Percentiles rank a stretch among this genome's conserved stretches.
These are phyloP conservation scores for Carex arenaria DNA, from an alignment of 202 grass and related monocot genomes.

Conservation along the genomic window DNA sequence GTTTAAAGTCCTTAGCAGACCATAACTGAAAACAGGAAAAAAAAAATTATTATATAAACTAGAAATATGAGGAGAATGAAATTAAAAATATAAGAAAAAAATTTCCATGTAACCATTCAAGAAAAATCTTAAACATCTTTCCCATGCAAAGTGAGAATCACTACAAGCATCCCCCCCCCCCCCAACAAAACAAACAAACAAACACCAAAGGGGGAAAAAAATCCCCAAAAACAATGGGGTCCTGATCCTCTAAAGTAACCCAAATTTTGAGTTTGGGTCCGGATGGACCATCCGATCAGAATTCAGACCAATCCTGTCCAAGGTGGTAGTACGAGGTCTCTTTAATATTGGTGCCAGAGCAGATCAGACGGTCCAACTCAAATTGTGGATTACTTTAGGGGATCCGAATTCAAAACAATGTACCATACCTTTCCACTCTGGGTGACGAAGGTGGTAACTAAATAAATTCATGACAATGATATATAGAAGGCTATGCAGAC, in stretches of 20 bases:
- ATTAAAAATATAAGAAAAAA: not conserved
- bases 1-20: slow-evolving; percentile 86
- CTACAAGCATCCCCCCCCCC: not conserved
- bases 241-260: too few relatives aligned
- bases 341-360: too few relatives aligned
- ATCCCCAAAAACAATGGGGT: not conserved
- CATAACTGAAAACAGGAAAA: slow-evolving; percentile 53
- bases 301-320: too few relatives aligned
- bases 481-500: not conserved
- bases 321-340: too few relatives aligned
- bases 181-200: not conserved
- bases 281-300: too few relatives aligned
- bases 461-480: not conserved
- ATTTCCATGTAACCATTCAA: not conserved
- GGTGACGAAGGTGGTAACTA: not conserved
- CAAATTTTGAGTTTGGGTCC: too few relatives aligned
- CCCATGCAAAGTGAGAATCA: not conserved
- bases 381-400: too few relatives aligned
- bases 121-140: not conserved
- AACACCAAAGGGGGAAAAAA: not conserved
- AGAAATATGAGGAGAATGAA: not conserved
- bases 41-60: slow-evolving; percentile 11
- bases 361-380: too few relatives aligned
- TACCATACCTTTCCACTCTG: not conserved
- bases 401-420: not conserved